phyloP scores from a whole-genome alignment of 2,329 filamentous ascomycete genomes.

The Orbilia quercus region DNA sequence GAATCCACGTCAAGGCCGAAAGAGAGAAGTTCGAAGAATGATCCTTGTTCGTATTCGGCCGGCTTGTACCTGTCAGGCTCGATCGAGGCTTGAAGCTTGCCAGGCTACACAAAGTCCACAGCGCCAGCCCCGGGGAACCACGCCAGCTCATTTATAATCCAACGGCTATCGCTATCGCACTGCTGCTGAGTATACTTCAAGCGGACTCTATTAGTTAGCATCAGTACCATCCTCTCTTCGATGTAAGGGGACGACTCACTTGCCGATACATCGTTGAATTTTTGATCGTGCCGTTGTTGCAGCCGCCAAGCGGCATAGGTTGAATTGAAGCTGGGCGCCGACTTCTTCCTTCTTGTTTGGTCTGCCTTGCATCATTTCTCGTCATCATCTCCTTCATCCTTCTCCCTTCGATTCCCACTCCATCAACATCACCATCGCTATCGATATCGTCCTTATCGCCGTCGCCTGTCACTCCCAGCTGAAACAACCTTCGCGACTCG shows the following conservation, averaged over 20 bases:
- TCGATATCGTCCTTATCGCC: constrained; percentile 9
- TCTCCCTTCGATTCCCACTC: not conserved
- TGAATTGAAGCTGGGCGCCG: constrained; percentile 5
- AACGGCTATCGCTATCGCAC: too few species aligned
- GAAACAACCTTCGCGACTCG: too few species aligned
- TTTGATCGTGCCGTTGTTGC: constrained; percentile 6
- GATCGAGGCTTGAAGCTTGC: too few species aligned
- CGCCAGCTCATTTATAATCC: too few species aligned
- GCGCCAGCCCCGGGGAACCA: not conserved
- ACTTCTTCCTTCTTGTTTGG: constrained; percentile 8
- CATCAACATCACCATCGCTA: not conserved
- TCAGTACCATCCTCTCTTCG: too few species aligned
- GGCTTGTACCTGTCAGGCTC: too few species aligned
- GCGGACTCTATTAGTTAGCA: too few species aligned
- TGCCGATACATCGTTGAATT: not conserved
- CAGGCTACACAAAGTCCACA: not conserved
- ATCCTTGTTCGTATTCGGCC: not conserved
- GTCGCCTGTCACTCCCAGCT: not conserved
- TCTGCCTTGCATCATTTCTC: not conserved
- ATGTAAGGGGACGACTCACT: too few species aligned
- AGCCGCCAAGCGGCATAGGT: constrained; percentile 27
- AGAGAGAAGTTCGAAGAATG: too few species aligned
- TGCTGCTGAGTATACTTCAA: not conserved
- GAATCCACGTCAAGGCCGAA: too few species aligned
- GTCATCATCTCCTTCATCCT: not conserved